phyloP scores from a whole-genome alignment of 257 asterid species.

The Lycium ferocissimum region DNA sequence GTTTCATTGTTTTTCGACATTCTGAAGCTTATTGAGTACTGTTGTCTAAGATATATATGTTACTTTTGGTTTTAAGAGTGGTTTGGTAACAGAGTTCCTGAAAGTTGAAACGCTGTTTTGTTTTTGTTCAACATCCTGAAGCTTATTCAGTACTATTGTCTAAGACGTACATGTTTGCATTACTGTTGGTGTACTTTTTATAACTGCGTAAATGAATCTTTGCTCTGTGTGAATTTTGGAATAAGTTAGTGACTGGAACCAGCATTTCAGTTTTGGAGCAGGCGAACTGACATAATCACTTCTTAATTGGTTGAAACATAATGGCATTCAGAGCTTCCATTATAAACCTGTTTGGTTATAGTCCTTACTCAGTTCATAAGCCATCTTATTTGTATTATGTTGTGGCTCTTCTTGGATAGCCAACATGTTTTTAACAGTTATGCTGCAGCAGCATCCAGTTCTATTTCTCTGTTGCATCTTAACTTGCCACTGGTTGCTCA shows the following conservation, averaged over 20 bases:
- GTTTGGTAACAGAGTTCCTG: neutral
- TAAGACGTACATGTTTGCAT: neutral
- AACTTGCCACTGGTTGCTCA: constrained; percentile 14
- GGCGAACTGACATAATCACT: neutral
- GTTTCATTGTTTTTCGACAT: constrained; percentile 13
- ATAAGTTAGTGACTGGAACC: constrained; percentile 17
- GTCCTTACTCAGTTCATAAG: neutral
- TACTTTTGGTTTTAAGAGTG: neutral
- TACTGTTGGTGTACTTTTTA: neutral
- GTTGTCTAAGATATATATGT: constrained; percentile 2
- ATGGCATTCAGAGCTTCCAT: neutral
- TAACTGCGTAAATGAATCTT: neutral
- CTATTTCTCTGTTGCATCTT: neutral
- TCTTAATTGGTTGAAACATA: constrained; percentile 14
- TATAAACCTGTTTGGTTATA: constrained; percentile 17
- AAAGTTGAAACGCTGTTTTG: neutral
- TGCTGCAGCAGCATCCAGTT: neutral
- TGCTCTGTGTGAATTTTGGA: constrained; percentile 23
- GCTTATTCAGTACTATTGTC: neutral
- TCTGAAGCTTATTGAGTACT: neutral
- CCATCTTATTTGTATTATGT: neutral
- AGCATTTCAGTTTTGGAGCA: constrained; percentile 8
- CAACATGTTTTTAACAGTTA: neutral
- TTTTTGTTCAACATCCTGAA: constrained; percentile 13
- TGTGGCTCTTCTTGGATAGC: constrained; percentile 18